A percentile compares a stretch with the other conserved stretches of the same genome.
These are phyloP conservation scores for Fusarium aywerte DNA, from an alignment of 2,329 filamentous ascomycete genomes.

Conservation along the genomic window DNA sequence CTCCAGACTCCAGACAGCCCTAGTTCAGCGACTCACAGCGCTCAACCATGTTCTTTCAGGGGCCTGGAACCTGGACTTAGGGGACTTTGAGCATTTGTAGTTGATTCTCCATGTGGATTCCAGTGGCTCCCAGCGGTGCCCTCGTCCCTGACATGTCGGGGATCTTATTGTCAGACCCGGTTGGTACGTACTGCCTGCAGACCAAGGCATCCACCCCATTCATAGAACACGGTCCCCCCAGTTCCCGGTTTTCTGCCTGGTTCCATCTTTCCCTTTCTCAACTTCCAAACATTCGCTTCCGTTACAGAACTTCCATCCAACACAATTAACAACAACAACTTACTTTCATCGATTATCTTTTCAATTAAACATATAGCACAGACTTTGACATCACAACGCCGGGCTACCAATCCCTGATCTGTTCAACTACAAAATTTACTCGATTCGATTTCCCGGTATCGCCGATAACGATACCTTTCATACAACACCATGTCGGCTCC, in stretches of 20 bases:
- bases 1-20: neutral
- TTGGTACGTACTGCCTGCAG: conserved; percentile 28
- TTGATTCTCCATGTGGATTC: conserved; percentile 34
- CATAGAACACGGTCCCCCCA: conserved; percentile 49
- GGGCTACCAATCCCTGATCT: conserved; percentile 7
- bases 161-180: conserved; percentile 29
- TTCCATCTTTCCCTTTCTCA: conserved; percentile 40
- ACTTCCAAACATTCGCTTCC: conserved; percentile 36
- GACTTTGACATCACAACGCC: neutral
- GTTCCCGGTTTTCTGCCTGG: conserved; percentile 44
- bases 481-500: conserved; percentile 53
- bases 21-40: conserved; percentile 18
- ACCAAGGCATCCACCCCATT: conserved; percentile 50
- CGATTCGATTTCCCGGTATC: conserved; percentile 21
- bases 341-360: conserved; percentile 10
- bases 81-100: conserved; percentile 37
- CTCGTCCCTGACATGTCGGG: conserved; percentile 26
- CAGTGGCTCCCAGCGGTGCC: conserved; percentile 28
- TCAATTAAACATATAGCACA: neutral
- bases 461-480: conserved; percentile 20
- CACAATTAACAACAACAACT: conserved; percentile 17
- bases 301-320: conserved; percentile 30
- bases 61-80: conserved; percentile 21
- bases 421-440: neutral
- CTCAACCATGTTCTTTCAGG: conserved; percentile 19